Base-by-base conservation (phyloP, 495 filamentous ascomycete genomes). In the Aspergillus wentii region DNA sequence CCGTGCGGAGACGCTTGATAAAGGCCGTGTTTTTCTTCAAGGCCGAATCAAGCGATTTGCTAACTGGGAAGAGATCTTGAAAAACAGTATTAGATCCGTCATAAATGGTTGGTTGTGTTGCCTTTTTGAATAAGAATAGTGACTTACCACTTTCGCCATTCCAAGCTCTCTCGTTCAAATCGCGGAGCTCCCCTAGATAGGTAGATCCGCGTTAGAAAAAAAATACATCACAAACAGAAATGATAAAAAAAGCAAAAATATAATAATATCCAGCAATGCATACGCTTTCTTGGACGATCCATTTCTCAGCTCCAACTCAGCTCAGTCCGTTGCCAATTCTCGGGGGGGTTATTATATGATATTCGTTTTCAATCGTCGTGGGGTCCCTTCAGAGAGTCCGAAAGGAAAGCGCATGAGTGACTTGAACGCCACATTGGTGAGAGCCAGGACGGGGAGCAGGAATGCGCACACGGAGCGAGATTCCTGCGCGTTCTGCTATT, bases 11-110 rank as follows among this genome's bases (percentile, higher is more conserved):
- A 36, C 94, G 85, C 62, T 95, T 96, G 59, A 99, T 99, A 61
- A 97, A 96, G 41, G 91, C 90, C 9, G 92, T 99, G 54, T 99
- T 99, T 66, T 97, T 99, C 72, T 95, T 97, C 51, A 99, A 74
- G 20, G 90, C 91, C 13, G 94, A 95, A 60, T 99, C 94, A 44
- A 99, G 82, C 17, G 88, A 86, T 40, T 76, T 73, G 59, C 72
- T 77, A 42, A 90, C 79, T 22, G 79, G 73, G 57, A 94, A 94
- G 21, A 94, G 63, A 68, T 85, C 91, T 95, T 50, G 27, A 13
- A 17, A n/a, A n/a, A n/a, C n/a, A n/a, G n/a, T n/a, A n/a, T n/a
- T n/a, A n/a, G n/a, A n/a, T n/a, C n/a, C n/a, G n/a, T n/a, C n/a
- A n/a, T n/a, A n/a, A n/a, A n/a, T n/a, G n/a, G n/a, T n/a, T n/a